These are phyloP conservation scores for Larix sibirica DNA, from an alignment of 83 land plant species.

Conservation along the genomic window DNA sequence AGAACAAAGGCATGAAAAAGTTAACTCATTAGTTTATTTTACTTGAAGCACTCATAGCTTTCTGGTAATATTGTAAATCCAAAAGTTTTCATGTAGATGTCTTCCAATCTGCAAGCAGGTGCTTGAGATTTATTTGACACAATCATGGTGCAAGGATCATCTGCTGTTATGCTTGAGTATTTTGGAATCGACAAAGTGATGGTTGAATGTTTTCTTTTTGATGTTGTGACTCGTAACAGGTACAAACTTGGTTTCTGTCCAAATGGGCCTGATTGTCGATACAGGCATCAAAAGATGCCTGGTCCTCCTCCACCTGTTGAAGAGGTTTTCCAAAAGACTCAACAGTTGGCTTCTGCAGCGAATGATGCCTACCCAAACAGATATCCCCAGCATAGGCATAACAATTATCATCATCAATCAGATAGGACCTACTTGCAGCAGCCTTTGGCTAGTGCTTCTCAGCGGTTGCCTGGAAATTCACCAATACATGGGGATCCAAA, in stretches of 20 bases:
- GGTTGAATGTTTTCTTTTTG: slow-evolving; percentile 11
- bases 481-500: slow-evolving; percentile 24
- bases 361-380: slow-evolving; percentile 53
- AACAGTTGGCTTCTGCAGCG: slow-evolving; percentile 60
- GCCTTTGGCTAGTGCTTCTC: slow-evolving; percentile 21
- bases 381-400: slow-evolving; percentile 47
- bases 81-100: neutral
- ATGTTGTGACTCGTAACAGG: slow-evolving; percentile 50
- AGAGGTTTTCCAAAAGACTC: slow-evolving; percentile 90
- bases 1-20: neutral
- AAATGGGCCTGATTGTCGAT: slow-evolving; percentile 97
- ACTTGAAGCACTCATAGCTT: neutral
- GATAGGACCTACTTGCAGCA: slow-evolving; percentile 40
- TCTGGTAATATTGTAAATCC: neutral
- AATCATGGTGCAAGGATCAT: neutral
- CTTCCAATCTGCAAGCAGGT: neutral
- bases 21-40: neutral
- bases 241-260: slow-evolving; percentile 98
- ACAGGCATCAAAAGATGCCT: slow-evolving; percentile 93
- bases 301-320: slow-evolving; percentile 98
- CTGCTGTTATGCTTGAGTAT: neutral
- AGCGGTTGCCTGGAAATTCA: slow-evolving; percentile 26
- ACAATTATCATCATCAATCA: slow-evolving; percentile 39
- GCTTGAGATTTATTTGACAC: neutral
- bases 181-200: neutral